Percentiles rank a stretch among this genome's conserved stretches.
phyloP scores from a whole-genome alignment of 306 rosid genomes.

The Lathyrus sativus region DNA sequence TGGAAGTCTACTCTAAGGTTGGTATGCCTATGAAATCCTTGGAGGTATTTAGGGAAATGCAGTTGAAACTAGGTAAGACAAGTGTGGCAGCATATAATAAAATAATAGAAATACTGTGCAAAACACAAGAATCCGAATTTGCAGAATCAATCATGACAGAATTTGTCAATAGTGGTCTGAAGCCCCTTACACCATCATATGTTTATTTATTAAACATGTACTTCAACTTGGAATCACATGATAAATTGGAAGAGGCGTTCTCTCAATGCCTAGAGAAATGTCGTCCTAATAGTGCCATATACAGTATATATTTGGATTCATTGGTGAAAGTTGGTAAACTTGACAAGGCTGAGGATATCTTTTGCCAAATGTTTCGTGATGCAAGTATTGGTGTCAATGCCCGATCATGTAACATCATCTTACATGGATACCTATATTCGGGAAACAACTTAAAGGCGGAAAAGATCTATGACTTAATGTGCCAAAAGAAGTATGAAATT shows the following conservation, averaged over 20 bases:
- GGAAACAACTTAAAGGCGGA: constrained; percentile 73
- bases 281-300: constrained; percentile 66
- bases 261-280: constrained; percentile 76
- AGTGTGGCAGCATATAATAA: constrained; percentile 66
- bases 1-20: constrained; percentile 80
- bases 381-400: constrained; percentile 63
- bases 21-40: constrained; percentile 68
- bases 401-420: constrained; percentile 81
- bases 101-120: constrained; percentile 78
- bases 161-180: constrained; percentile 64
- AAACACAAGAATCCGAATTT: constrained; percentile 61
- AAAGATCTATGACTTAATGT: constrained; percentile 72
- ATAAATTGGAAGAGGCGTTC: constrained; percentile 67
- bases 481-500: constrained; percentile 74
- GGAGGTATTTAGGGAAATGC: constrained; percentile 76
- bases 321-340: constrained; percentile 75
- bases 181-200: constrained; percentile 70
- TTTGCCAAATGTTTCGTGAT: constrained; percentile 58
- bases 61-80: constrained; percentile 49
- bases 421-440: constrained; percentile 70
- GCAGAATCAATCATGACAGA: constrained; percentile 78
- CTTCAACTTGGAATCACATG: constrained; percentile 63
- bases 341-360: constrained; percentile 76
- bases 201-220: constrained; percentile 71
- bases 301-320: constrained; percentile 77